phyloP scores from a whole-genome alignment of 2,329 filamentous ascomycete species.

The Colletotrichum musae region DNA sequence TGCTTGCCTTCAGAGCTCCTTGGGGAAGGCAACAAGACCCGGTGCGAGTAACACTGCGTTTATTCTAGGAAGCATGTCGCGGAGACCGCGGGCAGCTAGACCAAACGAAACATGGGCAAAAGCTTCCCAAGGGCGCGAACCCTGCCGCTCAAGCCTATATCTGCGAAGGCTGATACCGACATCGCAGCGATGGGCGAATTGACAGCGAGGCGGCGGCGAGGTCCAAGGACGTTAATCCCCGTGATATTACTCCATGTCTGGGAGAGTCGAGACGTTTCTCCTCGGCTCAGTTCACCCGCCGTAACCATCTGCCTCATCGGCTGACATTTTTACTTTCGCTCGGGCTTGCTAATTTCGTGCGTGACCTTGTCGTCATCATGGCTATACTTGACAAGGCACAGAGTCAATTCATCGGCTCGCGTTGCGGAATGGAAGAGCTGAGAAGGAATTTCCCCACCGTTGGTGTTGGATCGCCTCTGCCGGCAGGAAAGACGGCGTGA shows the following conservation, averaged over 20 bases:
- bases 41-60: background rate
- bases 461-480: constrained; percentile 24
- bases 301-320: constrained; percentile 16
- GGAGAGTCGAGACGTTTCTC: constrained; percentile 13
- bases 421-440: background rate
- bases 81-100: background rate
- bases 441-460: no score
- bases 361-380: background rate
- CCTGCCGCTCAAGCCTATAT: constrained; percentile 17
- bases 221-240: constrained; percentile 3
- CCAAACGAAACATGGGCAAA: constrained; percentile 41
- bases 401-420: background rate
- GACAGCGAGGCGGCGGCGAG: background rate
- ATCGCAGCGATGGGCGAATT: background rate
- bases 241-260: background rate
- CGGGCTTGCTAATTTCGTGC: constrained; percentile 17
- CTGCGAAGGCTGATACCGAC: constrained; percentile 8
- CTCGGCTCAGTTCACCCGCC: constrained; percentile 20
- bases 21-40: constrained; percentile 15
- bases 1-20: background rate
- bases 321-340: constrained; percentile 1
- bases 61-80: constrained; percentile 12
- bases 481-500: constrained; percentile 26
- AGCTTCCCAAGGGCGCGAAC: constrained; percentile 26
- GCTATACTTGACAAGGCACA: constrained; percentile 9